Evolutionary conservation across 1,139 yeast species (phyloP), one percentile per base, ranked within the genome.

Genomic region (Protomyces macrosporus): DNA sequence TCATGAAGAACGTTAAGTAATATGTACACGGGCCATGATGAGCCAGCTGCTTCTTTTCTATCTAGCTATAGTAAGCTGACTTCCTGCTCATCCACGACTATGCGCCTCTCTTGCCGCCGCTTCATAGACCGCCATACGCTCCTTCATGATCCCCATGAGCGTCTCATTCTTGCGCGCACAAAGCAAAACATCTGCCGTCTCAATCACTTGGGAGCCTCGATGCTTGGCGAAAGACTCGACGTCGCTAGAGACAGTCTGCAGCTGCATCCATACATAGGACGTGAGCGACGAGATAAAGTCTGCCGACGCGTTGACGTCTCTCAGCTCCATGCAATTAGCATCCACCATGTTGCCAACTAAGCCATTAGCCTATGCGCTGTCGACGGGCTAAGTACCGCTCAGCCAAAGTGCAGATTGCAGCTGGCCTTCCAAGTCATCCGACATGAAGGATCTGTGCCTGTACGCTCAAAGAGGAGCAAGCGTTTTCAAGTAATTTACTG

Each of bases 201-300:
- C 62, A 3, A 58, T 36, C 6, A 53, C 45, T 12, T 52, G 14
- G n/a, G 56, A 51, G 3, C 51, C 48, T 10, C 62, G 39, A 30
- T 58, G 62, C 30, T 23, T 40, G 3, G 62, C 62, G 40, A 58
- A 58, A 34, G 45, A 52, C 45, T 58, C 62, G 14, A 42, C 51
- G 30, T 58, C 62, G 6, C 35, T 23, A 6, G 56, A 39, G 39
- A 58, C 35, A 7, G 42, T 52, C 45, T 58, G 62, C 3, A 50
- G 34, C 45, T 58, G 62, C 34, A 39, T 50, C 62, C 62, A 58
- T 9, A 58, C 56, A 23, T 58, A 58, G 37, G 53, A 48, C 16
- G 62, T 58, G 40, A 58, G 45, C 12, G 62, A 55, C 36, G 62
- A 51, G 32, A 58, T 58, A 39, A 58, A 58, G 45, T 58, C 53